Conservation (phyloP, 805 yeast species). For the Candida dajiaensis region DNA sequence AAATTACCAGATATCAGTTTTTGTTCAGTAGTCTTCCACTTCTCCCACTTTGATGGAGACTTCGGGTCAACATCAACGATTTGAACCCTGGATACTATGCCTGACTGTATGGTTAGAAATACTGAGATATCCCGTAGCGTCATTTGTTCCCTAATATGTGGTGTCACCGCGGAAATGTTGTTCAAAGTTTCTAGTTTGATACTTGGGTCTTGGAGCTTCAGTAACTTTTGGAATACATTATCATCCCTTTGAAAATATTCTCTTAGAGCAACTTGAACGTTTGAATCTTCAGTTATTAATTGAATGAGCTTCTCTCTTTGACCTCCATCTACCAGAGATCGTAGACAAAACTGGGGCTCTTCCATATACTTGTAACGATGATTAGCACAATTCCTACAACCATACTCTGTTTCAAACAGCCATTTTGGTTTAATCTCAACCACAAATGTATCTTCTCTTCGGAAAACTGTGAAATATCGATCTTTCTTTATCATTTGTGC, state of each 20-base stretch:
- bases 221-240: slow-evolving; percentile 21
- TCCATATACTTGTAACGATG: slow-evolving; percentile 28
- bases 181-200: slow-evolving; percentile 2
- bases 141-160: slow-evolving; percentile 27
- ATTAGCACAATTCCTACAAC: slow-evolving; percentile 57
- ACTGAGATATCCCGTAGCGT: slow-evolving; percentile 33
- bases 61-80: slow-evolving; percentile 53
- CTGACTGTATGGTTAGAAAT: slow-evolving; percentile 22
- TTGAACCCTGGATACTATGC: background rate
- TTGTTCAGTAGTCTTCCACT: slow-evolving; percentile 42
- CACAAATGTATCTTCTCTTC: slow-evolving; percentile 18
- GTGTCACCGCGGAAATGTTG: slow-evolving; percentile 10
- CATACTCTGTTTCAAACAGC: slow-evolving; percentile 32
- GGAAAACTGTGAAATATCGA: slow-evolving; percentile 31
- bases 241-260: slow-evolving; percentile 16
- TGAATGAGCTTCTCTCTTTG: background rate
- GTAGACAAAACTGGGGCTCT: slow-evolving; percentile 39
- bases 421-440: slow-evolving; percentile 60
- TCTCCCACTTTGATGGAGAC: slow-evolving; percentile 36
- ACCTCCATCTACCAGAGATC: slow-evolving; percentile 27
- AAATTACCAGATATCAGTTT: slow-evolving; percentile 15
- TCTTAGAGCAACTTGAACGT: slow-evolving; percentile 4
- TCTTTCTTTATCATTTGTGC: slow-evolving; percentile 26
- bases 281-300: background rate
- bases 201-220: slow-evolving; percentile 18